These are phyloP conservation scores for Vitis hybrid DNA, from an alignment of 177 flowering plant genomes.

Conservation along the genomic window DNA sequence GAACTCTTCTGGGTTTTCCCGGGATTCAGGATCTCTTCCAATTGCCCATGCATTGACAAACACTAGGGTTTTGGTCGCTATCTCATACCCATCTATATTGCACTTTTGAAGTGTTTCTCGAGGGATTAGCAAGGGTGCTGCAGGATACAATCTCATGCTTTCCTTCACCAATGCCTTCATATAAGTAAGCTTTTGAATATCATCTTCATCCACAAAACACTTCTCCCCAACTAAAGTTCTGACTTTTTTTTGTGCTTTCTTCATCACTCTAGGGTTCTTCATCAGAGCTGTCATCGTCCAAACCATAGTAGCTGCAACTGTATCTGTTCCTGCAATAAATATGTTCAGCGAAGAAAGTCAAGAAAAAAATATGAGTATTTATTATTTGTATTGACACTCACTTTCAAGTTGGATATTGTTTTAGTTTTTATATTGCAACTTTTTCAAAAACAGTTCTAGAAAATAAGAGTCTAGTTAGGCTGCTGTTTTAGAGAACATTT, in stretches of 20 bases:
- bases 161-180: conserved; percentile 30
- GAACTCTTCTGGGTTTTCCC: conserved; percentile 30
- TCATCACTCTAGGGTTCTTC: conserved; percentile 19
- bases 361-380: neutral
- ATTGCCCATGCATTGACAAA: conserved; percentile 27
- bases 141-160: conserved; percentile 27
- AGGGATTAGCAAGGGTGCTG: conserved; percentile 24
- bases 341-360: conserved; percentile 30
- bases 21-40: conserved; percentile 16
- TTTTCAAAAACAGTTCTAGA: too few relatives aligned
- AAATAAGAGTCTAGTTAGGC: too few relatives aligned
- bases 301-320: conserved; percentile 25
- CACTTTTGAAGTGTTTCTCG: conserved; percentile 18
- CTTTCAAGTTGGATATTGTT: too few relatives aligned
- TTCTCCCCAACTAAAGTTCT: conserved; percentile 11
- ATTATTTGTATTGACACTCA: too few relatives aligned
- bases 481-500: too few relatives aligned
- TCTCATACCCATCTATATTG: conserved; percentile 17
- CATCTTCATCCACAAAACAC: conserved; percentile 21
- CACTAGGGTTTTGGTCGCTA: conserved; percentile 20
- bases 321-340: conserved; percentile 31
- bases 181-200: conserved; percentile 15
- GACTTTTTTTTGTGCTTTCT: conserved; percentile 21
- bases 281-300: conserved; percentile 32
- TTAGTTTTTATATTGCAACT: too few relatives aligned